Base-by-base conservation (phyloP, 768 basidiomycete genomes). In the Xerocomus spinulosus region DNA sequence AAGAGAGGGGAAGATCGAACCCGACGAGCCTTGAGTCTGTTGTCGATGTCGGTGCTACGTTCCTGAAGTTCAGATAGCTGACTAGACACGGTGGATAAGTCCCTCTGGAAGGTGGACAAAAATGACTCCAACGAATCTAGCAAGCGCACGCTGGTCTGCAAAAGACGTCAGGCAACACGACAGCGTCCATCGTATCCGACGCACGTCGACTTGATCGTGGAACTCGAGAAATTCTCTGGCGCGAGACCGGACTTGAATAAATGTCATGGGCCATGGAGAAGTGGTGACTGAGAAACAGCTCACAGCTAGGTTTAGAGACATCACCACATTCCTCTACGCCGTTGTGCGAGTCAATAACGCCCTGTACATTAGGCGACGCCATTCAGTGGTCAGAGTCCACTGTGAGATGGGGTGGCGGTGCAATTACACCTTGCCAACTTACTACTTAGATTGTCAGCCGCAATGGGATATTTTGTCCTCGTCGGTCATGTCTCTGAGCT, bases 31-130 rank as follows among this genome's bases (percentile, higher is more conserved):
- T 84, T 87, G 48, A 98, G 75, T 49, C 85, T 80, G 50, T 79
- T 80, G 54, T 98, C 96, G 15, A 98, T 96, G 34, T 87, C 87
- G 55, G 88, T 87, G 63, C 92, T 94, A 28, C 91, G 78, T 54
- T 82, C 80, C 61, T 98, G 96, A 20, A 99, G 75, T 53, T 97
- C 92, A 1, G 91, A 87, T 64, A 99, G 95, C 64, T 99, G 94
- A 3, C 92, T 90, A 3, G 96, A 97, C 9, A 98, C 96, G 2
- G 86, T 85, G 5, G 92, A 88, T 18, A 99, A 75, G 66, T 99
- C 95, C 57, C 77, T 86, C 68, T 97, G 95, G 61, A 99, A 99
- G 0, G 90, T 96, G 3, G 92, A 92, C 10, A 99, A 77, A 67
- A 98, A 98, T 2, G 82, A 76, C 55, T 96, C 86, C 3, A 99